Base-by-base conservation (phyloP, 495 filamentous ascomycete species). In the Penicillium odoratum region DNA sequence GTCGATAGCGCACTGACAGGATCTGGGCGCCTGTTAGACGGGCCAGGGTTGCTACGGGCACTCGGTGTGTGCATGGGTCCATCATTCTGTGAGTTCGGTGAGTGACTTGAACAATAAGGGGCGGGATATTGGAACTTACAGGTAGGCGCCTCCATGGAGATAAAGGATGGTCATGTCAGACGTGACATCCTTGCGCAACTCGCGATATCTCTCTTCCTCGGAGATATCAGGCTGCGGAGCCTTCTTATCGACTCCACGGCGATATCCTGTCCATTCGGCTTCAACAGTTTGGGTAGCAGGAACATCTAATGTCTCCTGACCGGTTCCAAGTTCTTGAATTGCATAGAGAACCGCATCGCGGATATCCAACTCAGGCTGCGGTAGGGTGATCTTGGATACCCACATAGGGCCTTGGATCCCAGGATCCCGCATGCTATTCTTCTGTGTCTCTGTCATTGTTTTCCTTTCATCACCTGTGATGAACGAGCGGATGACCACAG, bases 81-180 rank as follows among this genome's bases (percentile, higher is more conserved):
- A 92, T 83, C 51, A 96, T 67, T 53, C 79, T 82, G 57, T 21
- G 42, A 30, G 45, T 69, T 48, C 11, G 2, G 21, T 48, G 3
- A 13, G 6, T 7, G 25, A 36, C 4, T 36, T 36, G 33, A 33
- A 10, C 5, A 33, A 33, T 7, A 21, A 21, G 31, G 31, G 31
- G 31, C 31, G 10, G 10, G 7, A 34, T 3, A 1, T 6, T 7
- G 29, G 11, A 9, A 70, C 74, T 68, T 55, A 81, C 79, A 74
- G 92, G 73, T 89, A 88, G n/a, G 86, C 91, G 31, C 93, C 93
- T 44, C 93, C 93, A 68, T 98, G 93, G 68, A 97, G 87, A 67
- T 91, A 96, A 29, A 97, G 74, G 1, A 96, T 71, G 0, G 90
- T 92, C 34, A 82, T 81, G n/a, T 83, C 77, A 25, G 76, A 83